phyloP scores from a whole-genome alignment of 2,329 filamentous ascomycete species.

The Penicillium sp. region DNA sequence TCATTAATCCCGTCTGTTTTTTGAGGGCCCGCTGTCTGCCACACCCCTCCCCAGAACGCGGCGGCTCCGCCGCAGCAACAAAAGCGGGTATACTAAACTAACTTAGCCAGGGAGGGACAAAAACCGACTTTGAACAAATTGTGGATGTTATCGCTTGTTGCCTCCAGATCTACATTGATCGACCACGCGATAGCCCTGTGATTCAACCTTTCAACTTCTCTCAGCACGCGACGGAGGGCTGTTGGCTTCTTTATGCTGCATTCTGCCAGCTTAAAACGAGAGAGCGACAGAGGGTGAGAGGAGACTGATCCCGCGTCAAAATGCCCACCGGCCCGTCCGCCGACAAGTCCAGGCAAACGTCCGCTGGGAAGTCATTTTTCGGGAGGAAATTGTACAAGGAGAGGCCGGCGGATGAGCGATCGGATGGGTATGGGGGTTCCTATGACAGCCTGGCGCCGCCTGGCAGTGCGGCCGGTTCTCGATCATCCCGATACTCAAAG shows the following conservation, averaged over 20 bases:
- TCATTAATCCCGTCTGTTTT: background rate
- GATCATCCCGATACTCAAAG: constrained; percentile 72
- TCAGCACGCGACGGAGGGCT: constrained; percentile 18
- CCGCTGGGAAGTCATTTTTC: constrained; percentile 82
- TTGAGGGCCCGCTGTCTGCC: background rate
- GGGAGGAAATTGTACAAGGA: constrained; percentile 77
- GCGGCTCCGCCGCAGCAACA: constrained; percentile 17
- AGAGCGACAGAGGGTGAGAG: background rate
- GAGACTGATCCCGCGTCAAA: constrained; percentile 39
- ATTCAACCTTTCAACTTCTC: constrained; percentile 7
- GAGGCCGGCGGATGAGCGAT: constrained; percentile 67
- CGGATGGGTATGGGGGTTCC: constrained; percentile 62
- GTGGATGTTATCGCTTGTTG: constrained; percentile 27
- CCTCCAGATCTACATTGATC: constrained; percentile 24
- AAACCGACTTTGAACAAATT: constrained; percentile 21
- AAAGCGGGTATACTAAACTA: constrained; percentile 27
- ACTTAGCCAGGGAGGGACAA: constrained; percentile 27
- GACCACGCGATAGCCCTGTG: constrained; percentile 15
- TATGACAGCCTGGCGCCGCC: constrained; percentile 63
- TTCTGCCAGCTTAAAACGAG: constrained; percentile 29
- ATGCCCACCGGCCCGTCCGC: constrained; percentile 63
- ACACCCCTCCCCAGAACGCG: constrained; percentile 9
- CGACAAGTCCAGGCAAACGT: constrained; percentile 82
- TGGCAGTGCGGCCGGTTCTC: constrained; percentile 65
- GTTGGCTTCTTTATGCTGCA: constrained; percentile 40